These are phyloP conservation scores for Erodium texanum DNA, from an alignment of 441 rosid genomes.

Conservation along the genomic window DNA sequence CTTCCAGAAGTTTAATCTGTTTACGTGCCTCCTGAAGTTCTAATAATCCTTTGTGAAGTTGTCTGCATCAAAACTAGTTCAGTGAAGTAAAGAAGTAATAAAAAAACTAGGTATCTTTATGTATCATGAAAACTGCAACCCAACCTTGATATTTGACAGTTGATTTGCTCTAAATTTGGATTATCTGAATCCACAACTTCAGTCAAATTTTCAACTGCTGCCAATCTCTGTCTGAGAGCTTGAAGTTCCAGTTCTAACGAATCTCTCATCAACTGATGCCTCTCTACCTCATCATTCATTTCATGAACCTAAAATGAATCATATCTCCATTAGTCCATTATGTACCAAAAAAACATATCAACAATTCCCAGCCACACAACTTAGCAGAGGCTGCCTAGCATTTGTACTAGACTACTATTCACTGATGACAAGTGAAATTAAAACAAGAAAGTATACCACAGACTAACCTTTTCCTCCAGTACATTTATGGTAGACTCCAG, in stretches of 20 bases:
- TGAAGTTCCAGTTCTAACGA: slow-evolving; percentile 74
- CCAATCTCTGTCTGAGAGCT: slow-evolving; percentile 55
- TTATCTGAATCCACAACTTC: slow-evolving; percentile 33
- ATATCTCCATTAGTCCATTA: slow-evolving; percentile 16
- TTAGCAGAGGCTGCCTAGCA: slow-evolving; percentile 9
- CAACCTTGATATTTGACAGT: slow-evolving; percentile 46
- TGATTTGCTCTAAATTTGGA: slow-evolving; percentile 26
- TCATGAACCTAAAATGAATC: slow-evolving; percentile 56
- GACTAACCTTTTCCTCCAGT: slow-evolving; percentile 74
- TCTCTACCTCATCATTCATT: slow-evolving; percentile 81
- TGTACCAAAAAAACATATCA: slow-evolving; percentile 5
- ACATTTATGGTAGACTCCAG: slow-evolving; percentile 79
- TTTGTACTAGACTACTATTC: slow-evolving; percentile 4
- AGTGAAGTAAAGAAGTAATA: slow-evolving; percentile 16
- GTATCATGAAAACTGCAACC: slow-evolving; percentile 18
- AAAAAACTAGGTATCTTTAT: slow-evolving; percentile 18
- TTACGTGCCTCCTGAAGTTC: slow-evolving; percentile 47
- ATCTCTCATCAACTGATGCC: slow-evolving; percentile 58
- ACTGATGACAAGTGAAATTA: slow-evolving; percentile 2
- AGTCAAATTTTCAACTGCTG: slow-evolving; percentile 50
- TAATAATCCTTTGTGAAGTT: slow-evolving; percentile 29
- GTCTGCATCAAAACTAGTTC: slow-evolving; percentile 26
- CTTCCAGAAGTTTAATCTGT: slow-evolving; percentile 43
- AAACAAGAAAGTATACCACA: slow-evolving; percentile 9
- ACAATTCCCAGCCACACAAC: slow-evolving; percentile 9